phyloP scores from a whole-genome alignment of 2,329 filamentous ascomycete species.

The Colletotrichum orchidophilum region DNA sequence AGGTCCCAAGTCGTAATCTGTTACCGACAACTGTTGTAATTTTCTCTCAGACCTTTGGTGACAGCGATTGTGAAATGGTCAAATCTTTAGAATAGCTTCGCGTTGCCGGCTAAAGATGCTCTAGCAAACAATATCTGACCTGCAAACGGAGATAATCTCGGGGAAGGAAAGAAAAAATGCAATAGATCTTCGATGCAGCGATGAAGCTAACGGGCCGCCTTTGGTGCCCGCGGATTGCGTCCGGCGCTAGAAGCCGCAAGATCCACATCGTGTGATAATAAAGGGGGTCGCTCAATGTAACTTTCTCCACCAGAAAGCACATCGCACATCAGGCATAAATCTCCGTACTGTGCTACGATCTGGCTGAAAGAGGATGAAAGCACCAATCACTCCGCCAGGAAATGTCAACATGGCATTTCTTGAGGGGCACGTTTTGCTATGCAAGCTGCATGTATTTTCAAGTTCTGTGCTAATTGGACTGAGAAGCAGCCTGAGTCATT shows the following conservation, averaged over 20 bases:
- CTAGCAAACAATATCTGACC: neutral
- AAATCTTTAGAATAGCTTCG: neutral
- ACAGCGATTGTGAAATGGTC: neutral
- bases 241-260: neutral
- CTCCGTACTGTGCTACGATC: too few species aligned
- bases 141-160: neutral
- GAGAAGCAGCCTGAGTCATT: neutral
- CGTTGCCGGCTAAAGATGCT: too few species aligned
- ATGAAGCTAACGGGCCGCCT: neutral
- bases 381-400: neutral
- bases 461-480: neutral
- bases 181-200: neutral
- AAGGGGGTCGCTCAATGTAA: neutral
- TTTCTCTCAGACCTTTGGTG: too few species aligned
- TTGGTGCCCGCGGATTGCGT: neutral
- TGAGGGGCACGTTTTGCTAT: neutral
- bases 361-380: too few species aligned
- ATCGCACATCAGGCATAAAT: neutral
- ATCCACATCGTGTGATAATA: neutral
- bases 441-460: neutral
- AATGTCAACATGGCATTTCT: neutral
- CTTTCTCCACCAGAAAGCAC: neutral
- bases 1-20: too few species aligned
- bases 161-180: neutral
- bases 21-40: too few species aligned